Evolutionary conservation across 2,329 filamentous ascomycete genomes (phyloP), one percentile per base, ranked within the genome.

Genomic region (Fusarium heterosporum): DNA sequence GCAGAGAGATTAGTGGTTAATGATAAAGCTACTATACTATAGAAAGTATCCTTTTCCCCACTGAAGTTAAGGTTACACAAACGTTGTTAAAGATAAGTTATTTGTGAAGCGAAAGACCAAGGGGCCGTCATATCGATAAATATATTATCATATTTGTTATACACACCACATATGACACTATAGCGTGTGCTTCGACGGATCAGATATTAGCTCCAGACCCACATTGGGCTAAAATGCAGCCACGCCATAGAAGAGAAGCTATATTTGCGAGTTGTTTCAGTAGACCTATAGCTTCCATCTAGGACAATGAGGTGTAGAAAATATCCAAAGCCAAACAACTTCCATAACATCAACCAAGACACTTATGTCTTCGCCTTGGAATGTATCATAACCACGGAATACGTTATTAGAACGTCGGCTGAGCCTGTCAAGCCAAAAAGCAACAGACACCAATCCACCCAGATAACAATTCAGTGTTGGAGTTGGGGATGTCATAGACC

Each of bases 331-430:
- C 55, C 2, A 59, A 4, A 4, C 42, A 58, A 8, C 58, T 59
- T 59, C 58, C 55, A 58, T 59, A 11, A 42, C 36, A 13, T 59
- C 58, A 2, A 59, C 55, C 14, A 59, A 17, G 3, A 58, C 55
- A 3, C 55, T 53, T 4, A 59, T 59, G 8, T 59, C 55, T n/a
- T 53, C 55, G 29, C 53, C 19, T 42, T n/a, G 0, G 53, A 41
- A 3, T 17, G 53, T 25, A 59, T 59, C 9, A 34, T 59, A 6
- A 26, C 49, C 6, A 49, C 53, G 1, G 55, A 59, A 17, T 59
- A 59, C 6, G 55, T 59, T 4, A 59, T 22, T 3, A 59, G 25
- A 3, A 59, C 38, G 2, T 58, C 58, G 2, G 55, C 55, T 8
- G 55, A 57, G 3, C 55, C 55, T 6, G 55, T 58, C 36, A 59